A percentile compares a stretch with the other conserved stretches of the same genome.
phyloP scores from a whole-genome alignment of 305 asterid genomes.

The Plantago coronopus region DNA sequence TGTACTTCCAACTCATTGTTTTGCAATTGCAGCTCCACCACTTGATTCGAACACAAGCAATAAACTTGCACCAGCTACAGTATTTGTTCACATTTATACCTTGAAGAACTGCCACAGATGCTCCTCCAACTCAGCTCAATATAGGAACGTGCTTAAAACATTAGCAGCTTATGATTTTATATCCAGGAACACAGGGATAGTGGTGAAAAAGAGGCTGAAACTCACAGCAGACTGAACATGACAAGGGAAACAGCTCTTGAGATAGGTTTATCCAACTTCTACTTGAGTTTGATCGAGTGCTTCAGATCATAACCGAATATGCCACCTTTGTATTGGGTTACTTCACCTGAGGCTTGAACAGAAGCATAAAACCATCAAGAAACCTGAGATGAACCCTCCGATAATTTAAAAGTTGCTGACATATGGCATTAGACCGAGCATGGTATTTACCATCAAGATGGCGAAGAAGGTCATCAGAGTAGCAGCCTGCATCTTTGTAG shows the following conservation, averaged over 20 bases:
- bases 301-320: constrained; percentile 58
- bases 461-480: constrained; percentile 37
- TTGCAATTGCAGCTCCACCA: constrained; percentile 80
- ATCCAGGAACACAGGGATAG: not conserved
- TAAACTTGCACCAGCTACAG: constrained; percentile 64
- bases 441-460: constrained; percentile 42
- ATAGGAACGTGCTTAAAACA: constrained; percentile 16
- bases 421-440: constrained; percentile 68
- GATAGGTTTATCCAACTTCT: constrained; percentile 56
- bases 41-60: constrained; percentile 64
- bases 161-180: not conserved
- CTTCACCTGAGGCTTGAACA: constrained; percentile 51
- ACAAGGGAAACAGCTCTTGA: constrained; percentile 49
- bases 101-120: constrained; percentile 39
- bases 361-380: constrained; percentile 55
- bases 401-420: constrained; percentile 68
- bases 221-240: constrained; percentile 64
- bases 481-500: constrained; percentile 43
- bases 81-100: constrained; percentile 49
- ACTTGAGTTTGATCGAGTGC: constrained; percentile 34
- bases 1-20: constrained; percentile 69
- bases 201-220: constrained; percentile 9
- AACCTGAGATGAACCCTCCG: constrained; percentile 80
- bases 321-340: constrained; percentile 46
- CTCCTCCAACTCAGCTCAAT: constrained; percentile 52